Evolutionary conservation across 2,329 filamentous ascomycete species (phyloP).

Genomic region (Fusarium udum): DNA sequence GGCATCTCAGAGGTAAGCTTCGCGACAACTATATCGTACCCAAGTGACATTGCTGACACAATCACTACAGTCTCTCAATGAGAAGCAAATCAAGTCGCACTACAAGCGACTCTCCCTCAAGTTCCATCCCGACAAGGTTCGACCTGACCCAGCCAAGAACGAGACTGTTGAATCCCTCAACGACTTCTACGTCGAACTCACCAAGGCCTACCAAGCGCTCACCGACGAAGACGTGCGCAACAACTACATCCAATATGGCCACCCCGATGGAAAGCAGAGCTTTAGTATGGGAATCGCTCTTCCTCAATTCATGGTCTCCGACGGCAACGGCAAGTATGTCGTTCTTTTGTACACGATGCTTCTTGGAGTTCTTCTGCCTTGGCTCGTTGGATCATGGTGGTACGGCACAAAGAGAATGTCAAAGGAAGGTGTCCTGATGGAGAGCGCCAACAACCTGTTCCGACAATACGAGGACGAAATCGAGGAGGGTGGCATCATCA

Average conservation of each 20-base stretch:
- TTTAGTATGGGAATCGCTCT: constrained; percentile 98
- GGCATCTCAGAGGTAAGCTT: constrained; percentile 78
- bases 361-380: constrained; percentile 89
- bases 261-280: constrained; percentile 97
- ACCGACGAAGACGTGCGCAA: constrained; percentile 97
- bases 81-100: constrained; percentile 91
- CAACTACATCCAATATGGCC: constrained; percentile 95
- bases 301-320: constrained; percentile 89
- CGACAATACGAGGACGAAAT: constrained; percentile 89
- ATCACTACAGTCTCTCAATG: constrained; percentile 71
- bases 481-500: constrained; percentile 80
- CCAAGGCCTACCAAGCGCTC: constrained; percentile 96
- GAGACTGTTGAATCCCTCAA: constrained; percentile 87
- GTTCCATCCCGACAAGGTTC: constrained; percentile 92
- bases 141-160: constrained; percentile 85
- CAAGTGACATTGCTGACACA: constrained; percentile 15
- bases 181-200: constrained; percentile 90
- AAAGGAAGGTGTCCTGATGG: constrained; percentile 91
- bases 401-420: constrained; percentile 94
- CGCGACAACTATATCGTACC: background rate
- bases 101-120: constrained; percentile 88
- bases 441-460: constrained; percentile 95
- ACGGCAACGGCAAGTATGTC: constrained; percentile 96
- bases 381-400: constrained; percentile 97
- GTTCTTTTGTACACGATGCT: constrained; percentile 88